Base-by-base conservation (phyloP, 2,329 filamentous ascomycete genomes). In the Rutstroemia sp. region DNA sequence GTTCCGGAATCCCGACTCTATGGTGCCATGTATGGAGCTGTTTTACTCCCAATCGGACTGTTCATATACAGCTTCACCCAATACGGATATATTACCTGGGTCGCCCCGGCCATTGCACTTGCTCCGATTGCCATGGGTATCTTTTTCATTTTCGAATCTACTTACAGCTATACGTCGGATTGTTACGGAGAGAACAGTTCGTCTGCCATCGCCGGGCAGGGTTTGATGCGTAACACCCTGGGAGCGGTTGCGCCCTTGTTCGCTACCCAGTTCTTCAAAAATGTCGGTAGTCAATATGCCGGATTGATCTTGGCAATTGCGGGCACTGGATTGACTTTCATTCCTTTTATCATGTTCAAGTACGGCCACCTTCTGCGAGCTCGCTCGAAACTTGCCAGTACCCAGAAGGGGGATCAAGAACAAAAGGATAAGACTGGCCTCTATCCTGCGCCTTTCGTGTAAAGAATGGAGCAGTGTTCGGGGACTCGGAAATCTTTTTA, bases 1-100 rank as follows among this genome's bases (percentile, higher is more conserved):
- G 71, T 25, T 17, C 88, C 89, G 0, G 92, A 96, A 70, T 82
- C 83, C 0, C 78, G 91, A 1, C 76, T 96, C 1, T 94, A 92
- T 71, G 89, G 91, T 66, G 80, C 86, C 12, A 95, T 90, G 71
- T 68, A 91, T 42, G 84, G 88, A 42, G 83, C 85, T 39, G 77
- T 82, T 0, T 74, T 92, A 2, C 80, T 96, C 46, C 91, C 92
- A 0, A 78, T 84, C 8, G 90, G 91, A 0, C 75, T 95, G 8
- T 89, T 91, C 72, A 83, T 84, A 0, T 81, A 82, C 1, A 80
- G 75, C 52, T 83, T 88, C 57, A 81, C 64, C 68, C 48, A 51
- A 38, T 56, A 56, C 21, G 40, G 48, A n/a, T 56, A n/a, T 16
- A 40, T 56, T n/a, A 51, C 48, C 23, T 56, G 54, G 54, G 49